Base-by-base conservation (phyloP, 495 filamentous ascomycete species). In the Penicillium roqueforti region DNA sequence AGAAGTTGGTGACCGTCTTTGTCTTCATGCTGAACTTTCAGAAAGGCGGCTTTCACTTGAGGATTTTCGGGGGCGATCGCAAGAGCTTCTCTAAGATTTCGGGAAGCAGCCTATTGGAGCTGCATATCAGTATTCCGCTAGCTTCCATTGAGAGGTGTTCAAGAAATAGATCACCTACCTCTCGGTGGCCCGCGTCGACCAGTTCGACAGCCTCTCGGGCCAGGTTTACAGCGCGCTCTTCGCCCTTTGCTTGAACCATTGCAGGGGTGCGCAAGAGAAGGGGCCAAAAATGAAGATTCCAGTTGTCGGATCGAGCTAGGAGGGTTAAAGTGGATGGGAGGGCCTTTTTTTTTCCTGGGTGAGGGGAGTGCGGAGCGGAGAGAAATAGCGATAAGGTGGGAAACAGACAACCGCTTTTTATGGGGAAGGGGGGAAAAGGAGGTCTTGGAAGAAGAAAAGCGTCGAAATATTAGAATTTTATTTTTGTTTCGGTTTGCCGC, bases 41-140 rank as follows among this genome's bases (percentile, higher is more conserved):
- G 56, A 45, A 83, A 76, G 28, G 77, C 78, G 20, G 68, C 70
- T 68, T 78, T 78, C 49, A 86, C 76, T 53, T 74, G 53, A 19
- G 68, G 47, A 59, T 85, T 77, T 2, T 83, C 73, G 20, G 83
- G 80, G 14, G 80, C 80, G 42, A 87, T 70, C n/a, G 77, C 77
- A 49, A 80, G 73, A 20, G 84, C 84, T 72, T 87, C 81, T 67
- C 81, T 76, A 39, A 87, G 72, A 46, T 78, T 79, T 48, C 81
- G 74, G 34, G 78, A 76, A 23, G 80, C 82, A 42, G 78, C 80
- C 82, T 85, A 57, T 47, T 16, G 20, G 19, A 39, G 31, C 1
- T 29, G 26, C 7, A 7, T 26, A 22, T 28, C 29, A 39, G 20
- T 42, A 22, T 32, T 11, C 29, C 8, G 23, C 19, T 34, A 37